These are phyloP conservation scores for Phragmites australis DNA, from an alignment of 176 grass and related monocot genomes.

Conservation along the genomic window DNA sequence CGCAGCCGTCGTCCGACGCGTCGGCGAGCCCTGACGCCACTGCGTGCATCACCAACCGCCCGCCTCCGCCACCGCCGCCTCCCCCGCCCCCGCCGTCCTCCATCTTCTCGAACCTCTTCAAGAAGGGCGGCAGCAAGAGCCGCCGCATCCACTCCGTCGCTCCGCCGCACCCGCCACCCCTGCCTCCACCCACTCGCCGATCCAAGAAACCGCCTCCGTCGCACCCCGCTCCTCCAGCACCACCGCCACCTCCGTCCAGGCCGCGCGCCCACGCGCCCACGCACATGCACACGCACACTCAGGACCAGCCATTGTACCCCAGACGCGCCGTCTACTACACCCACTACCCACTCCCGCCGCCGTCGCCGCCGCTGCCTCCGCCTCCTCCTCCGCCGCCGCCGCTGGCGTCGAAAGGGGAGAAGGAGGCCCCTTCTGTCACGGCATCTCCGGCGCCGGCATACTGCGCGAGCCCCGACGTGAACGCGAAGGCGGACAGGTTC, in stretches of 20 bases:
- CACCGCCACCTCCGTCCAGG: conserved; percentile 24
- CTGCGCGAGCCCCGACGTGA: conserved; percentile 93
- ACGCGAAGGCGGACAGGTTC: conserved; percentile 85
- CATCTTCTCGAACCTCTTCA: conserved; percentile 81
- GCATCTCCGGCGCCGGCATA: conserved; percentile 46
- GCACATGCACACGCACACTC: conserved; percentile 30
- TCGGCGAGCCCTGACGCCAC: conserved; percentile 38
- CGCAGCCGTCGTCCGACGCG: conserved; percentile 38
- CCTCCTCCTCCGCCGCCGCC: conserved; percentile 54
- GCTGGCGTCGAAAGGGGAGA: conserved; percentile 28
- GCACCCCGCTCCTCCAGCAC: conserved; percentile 18
- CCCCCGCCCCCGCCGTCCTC: conserved; percentile 63
- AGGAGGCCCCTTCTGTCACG: conserved; percentile 20
- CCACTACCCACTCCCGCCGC: conserved; percentile 60
- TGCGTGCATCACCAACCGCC: neutral
- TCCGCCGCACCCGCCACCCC: conserved; percentile 47
- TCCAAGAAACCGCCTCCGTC: conserved; percentile 54
- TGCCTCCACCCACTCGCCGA: conserved; percentile 21
- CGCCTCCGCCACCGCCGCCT: conserved; percentile 26
- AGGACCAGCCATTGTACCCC: conserved; percentile 39
- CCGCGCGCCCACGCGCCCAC: conserved; percentile 17
- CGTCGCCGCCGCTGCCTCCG: conserved; percentile 52
- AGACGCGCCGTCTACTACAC: conserved; percentile 50
- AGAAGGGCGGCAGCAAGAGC: conserved; percentile 72
- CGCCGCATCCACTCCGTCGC: conserved; percentile 62